These are phyloP conservation scores for Podaxis mareebaensis DNA, from an alignment of 768 basidiomycete genomes.

Conservation along the genomic window DNA sequence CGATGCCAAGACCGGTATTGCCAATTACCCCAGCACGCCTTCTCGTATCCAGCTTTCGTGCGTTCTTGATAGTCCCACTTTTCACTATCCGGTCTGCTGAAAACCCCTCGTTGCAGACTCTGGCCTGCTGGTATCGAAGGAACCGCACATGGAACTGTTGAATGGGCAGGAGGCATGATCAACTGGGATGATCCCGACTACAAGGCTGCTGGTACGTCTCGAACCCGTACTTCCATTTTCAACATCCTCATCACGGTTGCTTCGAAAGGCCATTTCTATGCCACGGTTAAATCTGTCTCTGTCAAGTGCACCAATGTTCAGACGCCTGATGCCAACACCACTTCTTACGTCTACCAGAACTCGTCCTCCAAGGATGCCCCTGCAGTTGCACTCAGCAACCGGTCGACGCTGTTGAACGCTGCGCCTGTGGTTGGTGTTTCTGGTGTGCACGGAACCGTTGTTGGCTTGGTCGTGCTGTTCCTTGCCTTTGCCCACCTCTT, in stretches of 20 bases:
- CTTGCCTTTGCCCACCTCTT: slow-evolving; percentile 24
- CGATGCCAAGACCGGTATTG: slow-evolving; percentile 50
- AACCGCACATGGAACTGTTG: slow-evolving; percentile 65
- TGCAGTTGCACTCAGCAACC: slow-evolving; percentile 57
- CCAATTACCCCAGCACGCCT: slow-evolving; percentile 74
- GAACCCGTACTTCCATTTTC: neutral
- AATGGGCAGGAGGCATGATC: slow-evolving; percentile 84
- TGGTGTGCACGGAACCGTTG: slow-evolving; percentile 26
- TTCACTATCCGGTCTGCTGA: neutral
- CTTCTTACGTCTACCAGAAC: slow-evolving; percentile 68
- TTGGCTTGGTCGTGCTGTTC: slow-evolving; percentile 26
- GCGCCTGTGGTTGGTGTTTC: slow-evolving; percentile 22
- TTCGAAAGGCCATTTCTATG: slow-evolving; percentile 65
- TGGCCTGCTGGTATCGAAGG: slow-evolving; percentile 81
- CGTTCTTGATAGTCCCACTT: slow-evolving; percentile 17
- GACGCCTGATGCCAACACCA: slow-evolving; percentile 42
- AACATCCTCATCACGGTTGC: neutral
- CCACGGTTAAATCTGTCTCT: slow-evolving; percentile 58
- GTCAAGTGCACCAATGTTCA: slow-evolving; percentile 62
- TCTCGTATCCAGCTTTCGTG: slow-evolving; percentile 81
- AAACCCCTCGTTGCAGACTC: slow-evolving; percentile 38
- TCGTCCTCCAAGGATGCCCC: slow-evolving; percentile 48
- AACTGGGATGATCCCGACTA: slow-evolving; percentile 84
- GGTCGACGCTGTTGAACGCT: slow-evolving; percentile 50
- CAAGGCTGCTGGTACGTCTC: slow-evolving; percentile 50